Conservation (phyloP, 108 stramenopile genomes). For the Discostella stelligeroides region DNA sequence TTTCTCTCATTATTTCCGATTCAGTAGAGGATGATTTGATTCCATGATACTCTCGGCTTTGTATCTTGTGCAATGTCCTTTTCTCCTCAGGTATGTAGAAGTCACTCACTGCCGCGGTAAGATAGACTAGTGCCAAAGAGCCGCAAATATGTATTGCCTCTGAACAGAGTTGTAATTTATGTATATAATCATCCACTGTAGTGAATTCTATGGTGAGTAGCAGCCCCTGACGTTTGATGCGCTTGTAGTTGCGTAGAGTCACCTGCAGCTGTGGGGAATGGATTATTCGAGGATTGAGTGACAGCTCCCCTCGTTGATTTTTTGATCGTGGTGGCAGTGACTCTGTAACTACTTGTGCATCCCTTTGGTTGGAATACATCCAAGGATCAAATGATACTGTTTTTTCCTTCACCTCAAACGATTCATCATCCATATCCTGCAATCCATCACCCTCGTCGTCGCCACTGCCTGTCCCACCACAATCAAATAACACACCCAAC, state of each 20-base stretch:
- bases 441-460: conserved; percentile 60
- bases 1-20: conserved; percentile 16
- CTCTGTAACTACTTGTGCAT: conserved; percentile 1
- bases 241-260: conserved; percentile 50
- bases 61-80: conserved; percentile 93
- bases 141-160: conserved; percentile 54
- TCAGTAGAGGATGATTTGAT: conserved; percentile 15
- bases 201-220: conserved; percentile 78
- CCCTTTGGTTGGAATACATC: conserved; percentile 24
- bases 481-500: conserved; percentile 67
- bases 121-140: conserved; percentile 75
- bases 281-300: conserved; percentile 61
- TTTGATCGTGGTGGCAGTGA: background rate
- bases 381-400: conserved; percentile 23
- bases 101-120: conserved; percentile 96
- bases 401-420: conserved; percentile 11
- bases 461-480: conserved; percentile 26
- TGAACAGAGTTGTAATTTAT: conserved; percentile 67
- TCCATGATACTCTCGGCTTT: conserved; percentile 65
- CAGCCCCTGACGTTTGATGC: conserved; percentile 59
- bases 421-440: conserved; percentile 49
- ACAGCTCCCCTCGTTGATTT: conserved; percentile 26
- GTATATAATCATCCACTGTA: conserved; percentile 88
- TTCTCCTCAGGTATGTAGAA: conserved; percentile 90
- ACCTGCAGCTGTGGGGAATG: conserved; percentile 58